These are phyloP conservation scores for Kwoniella dejecticola DNA, from an alignment of 768 basidiomycete genomes.

Conservation along the genomic window DNA sequence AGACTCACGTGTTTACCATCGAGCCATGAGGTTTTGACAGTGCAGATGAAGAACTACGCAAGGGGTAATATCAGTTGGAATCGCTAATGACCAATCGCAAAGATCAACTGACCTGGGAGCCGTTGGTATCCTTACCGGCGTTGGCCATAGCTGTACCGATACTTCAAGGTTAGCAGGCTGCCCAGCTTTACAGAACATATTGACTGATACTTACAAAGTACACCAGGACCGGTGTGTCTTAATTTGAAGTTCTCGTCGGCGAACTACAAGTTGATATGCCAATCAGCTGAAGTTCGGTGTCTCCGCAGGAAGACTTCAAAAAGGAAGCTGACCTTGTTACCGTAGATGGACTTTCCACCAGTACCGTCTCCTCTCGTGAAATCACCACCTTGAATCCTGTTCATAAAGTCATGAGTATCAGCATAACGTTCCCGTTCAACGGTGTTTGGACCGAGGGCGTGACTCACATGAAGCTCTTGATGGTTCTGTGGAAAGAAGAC, in stretches of 20 bases:
- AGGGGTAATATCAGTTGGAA: constrained; percentile 30
- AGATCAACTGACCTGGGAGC: constrained; percentile 72
- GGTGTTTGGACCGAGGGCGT: too few relatives aligned
- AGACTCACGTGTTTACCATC: constrained; percentile 76
- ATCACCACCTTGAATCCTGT: constrained; percentile 83
- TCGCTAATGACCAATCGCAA: constrained; percentile 1
- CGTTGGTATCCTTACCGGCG: constrained; percentile 91
- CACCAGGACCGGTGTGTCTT: constrained; percentile 81
- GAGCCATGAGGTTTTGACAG: constrained; percentile 81
- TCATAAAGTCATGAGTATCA: neutral
- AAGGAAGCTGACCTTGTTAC: constrained; percentile 46
- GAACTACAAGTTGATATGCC: constrained; percentile 60
- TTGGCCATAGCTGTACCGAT: constrained; percentile 72
- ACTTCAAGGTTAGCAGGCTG: neutral
- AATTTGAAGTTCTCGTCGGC: constrained; percentile 99
- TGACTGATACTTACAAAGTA: constrained; percentile 36
- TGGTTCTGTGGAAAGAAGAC: constrained; percentile 94
- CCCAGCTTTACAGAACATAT: neutral
- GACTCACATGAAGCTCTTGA: constrained; percentile 82
- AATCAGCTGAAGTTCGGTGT: neutral
- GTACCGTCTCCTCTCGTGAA: constrained; percentile 64
- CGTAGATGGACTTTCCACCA: constrained; percentile 49
- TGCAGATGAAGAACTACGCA: constrained; percentile 90
- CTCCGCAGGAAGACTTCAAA: neutral
- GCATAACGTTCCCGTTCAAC: too few relatives aligned